A percentile compares a stretch with the other conserved stretches of the same genome.
Evolutionary conservation across 805 yeast genomes (phyloP).

Genomic region (Middelhovenomyces tepae): DNA sequence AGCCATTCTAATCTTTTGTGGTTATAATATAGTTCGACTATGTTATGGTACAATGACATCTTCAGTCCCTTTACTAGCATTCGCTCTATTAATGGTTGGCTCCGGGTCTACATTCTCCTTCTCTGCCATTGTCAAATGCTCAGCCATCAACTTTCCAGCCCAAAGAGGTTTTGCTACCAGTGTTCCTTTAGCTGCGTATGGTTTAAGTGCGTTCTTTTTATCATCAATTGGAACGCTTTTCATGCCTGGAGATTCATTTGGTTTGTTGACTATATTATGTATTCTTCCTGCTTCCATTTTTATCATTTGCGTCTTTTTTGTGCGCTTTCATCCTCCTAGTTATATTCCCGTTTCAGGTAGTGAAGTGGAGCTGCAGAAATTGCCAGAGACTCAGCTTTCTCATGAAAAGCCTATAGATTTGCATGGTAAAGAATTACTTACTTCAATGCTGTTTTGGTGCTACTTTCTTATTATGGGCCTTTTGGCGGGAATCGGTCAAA

Average conservation of each 20-base stretch:
- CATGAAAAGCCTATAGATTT: conserved; percentile 7
- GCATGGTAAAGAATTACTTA: conserved; percentile 13
- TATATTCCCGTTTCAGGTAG: conserved; percentile 6
- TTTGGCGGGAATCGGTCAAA: conserved; percentile 57
- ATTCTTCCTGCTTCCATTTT: conserved; percentile 40
- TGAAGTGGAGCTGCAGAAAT: conserved; percentile 7
- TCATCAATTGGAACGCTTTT: conserved; percentile 46
- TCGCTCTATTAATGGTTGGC: conserved; percentile 50
- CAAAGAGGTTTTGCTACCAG: conserved; percentile 66
- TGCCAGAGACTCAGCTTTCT: conserved; percentile 1
- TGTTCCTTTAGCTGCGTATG: conserved; percentile 64
- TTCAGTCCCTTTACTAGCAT: conserved; percentile 32
- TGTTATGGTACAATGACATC: conserved; percentile 38
- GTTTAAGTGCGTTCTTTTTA: conserved; percentile 61
- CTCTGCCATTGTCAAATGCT: conserved; percentile 60
- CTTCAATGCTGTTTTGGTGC: conserved; percentile 15
- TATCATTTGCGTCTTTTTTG: conserved; percentile 21
- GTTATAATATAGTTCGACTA: conserved; percentile 46
- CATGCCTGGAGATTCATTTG: conserved; percentile 47
- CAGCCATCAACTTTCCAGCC: conserved; percentile 60
- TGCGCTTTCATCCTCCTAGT: conserved; percentile 10
- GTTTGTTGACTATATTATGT: conserved; percentile 39
- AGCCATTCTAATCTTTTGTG: conserved; percentile 42
- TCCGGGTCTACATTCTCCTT: conserved; percentile 59
- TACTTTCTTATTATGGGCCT: conserved; percentile 37